Base-by-base conservation (phyloP, 148 eudicot species). In the Rhododendron henanense region DNA sequence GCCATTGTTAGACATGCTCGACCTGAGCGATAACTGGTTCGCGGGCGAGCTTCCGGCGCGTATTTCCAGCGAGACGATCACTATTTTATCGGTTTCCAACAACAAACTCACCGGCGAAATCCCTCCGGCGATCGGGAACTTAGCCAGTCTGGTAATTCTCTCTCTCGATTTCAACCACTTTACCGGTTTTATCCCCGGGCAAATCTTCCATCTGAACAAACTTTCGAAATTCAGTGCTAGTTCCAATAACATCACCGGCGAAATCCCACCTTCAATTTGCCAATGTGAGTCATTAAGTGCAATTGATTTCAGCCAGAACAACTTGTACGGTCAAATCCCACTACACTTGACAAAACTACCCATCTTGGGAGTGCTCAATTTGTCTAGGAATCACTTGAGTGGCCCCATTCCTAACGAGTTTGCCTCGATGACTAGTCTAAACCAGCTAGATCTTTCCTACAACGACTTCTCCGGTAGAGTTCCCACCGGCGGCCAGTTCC, bases 251-350 rank as follows among this genome's bases (percentile, higher is more conserved):
- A 47, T 93, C 4, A 41, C 84, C 28, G 96, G 96, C 1, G 84
- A 90, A 78, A 91, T 93, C 74, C 92, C 95, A 31, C 65, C 14
- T 15, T 57, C 81, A 0, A 87, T 93, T 1, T 86, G 91, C 21
- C 75, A 59, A 1, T 92, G 91, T 45, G 0, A 45, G n/a, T 88
- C 89, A 0, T 75, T 93, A 10, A 91, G 84, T 3, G 63, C 88
- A 0, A 71, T 91, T 8, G 95, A 93, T 87, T 90, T 93, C 57
- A 93, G 95, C 77, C 79, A 83, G 39, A 93, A 93, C 44, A 77
- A 48, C 6, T 80, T 93, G 35, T 10, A 63, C 13, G 95, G 94
- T 3, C 90, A 84, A 71, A 85, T 93, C 80, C 94, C 96, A 10
- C 39, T 65, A 6, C 37, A 88, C 0, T 53, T 93, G 19, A 83